These are phyloP conservation scores for Eucalyptus tenuipes DNA, from an alignment of 345 rosid genomes.

Conservation along the genomic window DNA sequence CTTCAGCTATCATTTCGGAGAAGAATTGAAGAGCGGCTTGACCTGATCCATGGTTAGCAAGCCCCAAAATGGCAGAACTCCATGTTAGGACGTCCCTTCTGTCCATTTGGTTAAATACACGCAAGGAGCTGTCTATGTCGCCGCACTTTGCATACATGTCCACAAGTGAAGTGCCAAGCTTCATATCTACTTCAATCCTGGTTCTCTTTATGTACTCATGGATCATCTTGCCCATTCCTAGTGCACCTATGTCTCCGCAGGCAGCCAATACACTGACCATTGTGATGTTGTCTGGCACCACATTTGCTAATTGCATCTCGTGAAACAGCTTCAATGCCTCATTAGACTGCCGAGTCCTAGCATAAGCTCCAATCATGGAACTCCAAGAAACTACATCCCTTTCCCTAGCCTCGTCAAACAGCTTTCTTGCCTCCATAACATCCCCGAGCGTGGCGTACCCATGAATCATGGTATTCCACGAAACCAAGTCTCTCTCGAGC, in stretches of 20 bases:
- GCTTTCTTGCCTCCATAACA: background rate
- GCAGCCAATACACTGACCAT: slow-evolving; percentile 17
- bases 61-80: slow-evolving; percentile 11
- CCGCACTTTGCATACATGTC: slow-evolving; percentile 17
- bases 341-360: background rate
- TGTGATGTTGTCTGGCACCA: slow-evolving; percentile 8
- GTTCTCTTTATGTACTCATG: slow-evolving; percentile 3
- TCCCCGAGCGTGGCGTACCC: background rate
- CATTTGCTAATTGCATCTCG: background rate
- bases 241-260: slow-evolving; percentile 5
- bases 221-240: slow-evolving; percentile 1
- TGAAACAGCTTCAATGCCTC: background rate
- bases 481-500: slow-evolving; percentile 3
- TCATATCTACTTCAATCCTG: slow-evolving; percentile 2
- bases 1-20: slow-evolving; percentile 3
- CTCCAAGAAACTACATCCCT: background rate
- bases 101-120: slow-evolving; percentile 1
- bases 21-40: background rate
- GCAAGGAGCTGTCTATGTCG: slow-evolving; percentile 3
- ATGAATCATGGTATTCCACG: slow-evolving; percentile 15
- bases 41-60: slow-evolving; percentile 8
- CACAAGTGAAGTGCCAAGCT: slow-evolving; percentile 9
- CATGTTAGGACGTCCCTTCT: slow-evolving; percentile 7
- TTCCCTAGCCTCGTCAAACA: background rate
- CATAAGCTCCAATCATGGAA: background rate